These are phyloP conservation scores for Cladosporium cucumerinum DNA, from an alignment of 2,329 filamentous ascomycete genomes.

Conservation along the genomic window DNA sequence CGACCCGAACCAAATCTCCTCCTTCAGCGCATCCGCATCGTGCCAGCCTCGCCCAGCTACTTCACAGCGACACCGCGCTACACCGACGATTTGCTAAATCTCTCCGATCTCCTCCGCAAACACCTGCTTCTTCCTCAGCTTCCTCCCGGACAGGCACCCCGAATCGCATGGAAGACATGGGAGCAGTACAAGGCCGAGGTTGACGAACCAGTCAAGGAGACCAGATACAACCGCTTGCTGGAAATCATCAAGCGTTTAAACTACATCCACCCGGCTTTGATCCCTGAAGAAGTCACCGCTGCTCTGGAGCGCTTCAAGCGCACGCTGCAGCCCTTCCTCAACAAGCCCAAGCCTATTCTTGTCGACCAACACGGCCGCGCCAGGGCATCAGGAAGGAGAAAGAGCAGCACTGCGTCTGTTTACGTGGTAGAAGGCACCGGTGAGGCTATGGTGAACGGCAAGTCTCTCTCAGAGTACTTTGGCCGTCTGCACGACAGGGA, in stretches of 20 bases:
- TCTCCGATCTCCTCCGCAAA: conserved; percentile 69
- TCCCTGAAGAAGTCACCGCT: conserved; percentile 64
- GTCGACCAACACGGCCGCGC: conserved; percentile 77
- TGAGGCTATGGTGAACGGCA: conserved; percentile 85
- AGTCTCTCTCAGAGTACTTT: conserved; percentile 76
- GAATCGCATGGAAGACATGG: conserved; percentile 76
- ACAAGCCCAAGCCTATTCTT: conserved; percentile 58
- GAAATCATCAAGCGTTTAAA: conserved; percentile 76
- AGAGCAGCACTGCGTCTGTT: conserved; percentile 79
- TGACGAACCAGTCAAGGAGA: conserved; percentile 69
- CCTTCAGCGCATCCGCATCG: conserved; percentile 57
- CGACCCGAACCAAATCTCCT: conserved; percentile 15
- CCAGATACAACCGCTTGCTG: conserved; percentile 76
- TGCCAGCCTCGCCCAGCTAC: conserved; percentile 88
- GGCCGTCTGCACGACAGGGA: conserved; percentile 88
- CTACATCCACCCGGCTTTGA: conserved; percentile 74
- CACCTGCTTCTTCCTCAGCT: conserved; percentile 71
- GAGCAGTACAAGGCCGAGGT: conserved; percentile 69
- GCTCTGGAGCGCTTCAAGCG: conserved; percentile 70
- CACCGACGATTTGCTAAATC: conserved; percentile 74
- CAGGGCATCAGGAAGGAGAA: conserved; percentile 77
- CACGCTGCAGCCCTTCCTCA: conserved; percentile 67
- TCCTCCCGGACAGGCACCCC: conserved; percentile 62
- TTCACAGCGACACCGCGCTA: conserved; percentile 84
- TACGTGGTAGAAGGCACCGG: conserved; percentile 91